A percentile compares a stretch with the other conserved stretches of the same genome.
These are phyloP conservation scores for Ceratobasidium sp. DNA, from an alignment of 1,284 basidiomycete species.

Conservation along the genomic window DNA sequence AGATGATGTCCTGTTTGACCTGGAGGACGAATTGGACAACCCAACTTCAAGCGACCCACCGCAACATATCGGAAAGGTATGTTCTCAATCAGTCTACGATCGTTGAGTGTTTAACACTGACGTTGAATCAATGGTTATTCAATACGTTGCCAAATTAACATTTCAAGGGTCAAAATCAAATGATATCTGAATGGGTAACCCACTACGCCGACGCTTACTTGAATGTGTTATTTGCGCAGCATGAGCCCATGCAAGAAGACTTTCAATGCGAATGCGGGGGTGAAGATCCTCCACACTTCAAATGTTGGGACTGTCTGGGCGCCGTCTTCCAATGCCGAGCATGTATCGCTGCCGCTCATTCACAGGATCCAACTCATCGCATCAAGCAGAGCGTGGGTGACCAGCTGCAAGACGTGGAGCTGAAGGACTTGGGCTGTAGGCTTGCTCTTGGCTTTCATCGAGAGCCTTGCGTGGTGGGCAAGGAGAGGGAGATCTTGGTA, in stretches of 20 bases:
- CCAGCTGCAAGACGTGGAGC: neutral
- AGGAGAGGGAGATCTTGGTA: neutral
- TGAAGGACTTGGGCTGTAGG: neutral
- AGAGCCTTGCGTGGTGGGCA: neutral
- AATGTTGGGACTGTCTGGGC: neutral
- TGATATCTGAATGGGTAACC: neutral
- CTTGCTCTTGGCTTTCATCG: neutral
- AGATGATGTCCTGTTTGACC: too few species aligned
- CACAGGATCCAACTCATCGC: neutral
- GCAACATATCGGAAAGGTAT: too few species aligned
- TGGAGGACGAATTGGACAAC: too few species aligned
- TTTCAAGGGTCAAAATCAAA: slow-evolving; percentile 3
- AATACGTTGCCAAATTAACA: too few species aligned
- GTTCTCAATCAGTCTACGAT: too few species aligned
- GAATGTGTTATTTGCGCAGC: neutral
- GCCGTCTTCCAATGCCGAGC: neutral
- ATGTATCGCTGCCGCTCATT: neutral
- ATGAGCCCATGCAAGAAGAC: neutral
- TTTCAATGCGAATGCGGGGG: neutral
- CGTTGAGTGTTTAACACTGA: too few species aligned
- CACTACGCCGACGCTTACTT: neutral
- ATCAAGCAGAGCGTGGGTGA: neutral
- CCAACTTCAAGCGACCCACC: too few species aligned
- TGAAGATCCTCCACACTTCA: neutral
- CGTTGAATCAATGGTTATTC: too few species aligned